A percentile compares a stretch with the other conserved stretches of the same genome.
phyloP scores from a whole-genome alignment of 2,329 filamentous ascomycete species.

The Lachnellula subtilissima region DNA sequence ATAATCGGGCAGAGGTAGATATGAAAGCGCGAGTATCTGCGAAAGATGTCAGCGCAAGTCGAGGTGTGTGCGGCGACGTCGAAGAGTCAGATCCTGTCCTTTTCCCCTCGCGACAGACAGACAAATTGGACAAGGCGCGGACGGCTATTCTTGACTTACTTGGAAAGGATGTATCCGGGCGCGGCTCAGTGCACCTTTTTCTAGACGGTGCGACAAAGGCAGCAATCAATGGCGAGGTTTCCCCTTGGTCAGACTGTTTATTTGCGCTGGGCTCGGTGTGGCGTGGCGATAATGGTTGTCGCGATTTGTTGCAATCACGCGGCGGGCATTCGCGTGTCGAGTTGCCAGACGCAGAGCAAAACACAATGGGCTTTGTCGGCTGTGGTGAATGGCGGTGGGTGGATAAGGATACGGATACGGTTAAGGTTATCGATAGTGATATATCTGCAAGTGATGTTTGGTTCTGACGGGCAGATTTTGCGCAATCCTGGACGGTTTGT shows the following conservation, averaged over 20 bases:
- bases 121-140: background rate
- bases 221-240: constrained; percentile 13
- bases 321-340: constrained; percentile 2
- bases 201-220: background rate
- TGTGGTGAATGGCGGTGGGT: too few species aligned
- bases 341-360: too few species aligned
- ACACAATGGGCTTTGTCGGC: too few species aligned
- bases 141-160: background rate
- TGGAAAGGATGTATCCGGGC: background rate
- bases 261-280: constrained; percentile 7
- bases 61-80: background rate
- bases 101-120: background rate
- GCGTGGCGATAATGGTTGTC: constrained; percentile 4
- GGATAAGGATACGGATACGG: background rate
- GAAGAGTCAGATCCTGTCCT: background rate
- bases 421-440: background rate
- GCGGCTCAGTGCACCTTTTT: background rate
- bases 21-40: background rate
- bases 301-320: constrained; percentile 12
- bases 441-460: background rate
- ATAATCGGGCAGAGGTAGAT: constrained; percentile 23
- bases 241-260: constrained; percentile 7
- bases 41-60: background rate
- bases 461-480: background rate
- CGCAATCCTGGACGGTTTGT: constrained; percentile 10